Percentiles rank a stretch among this genome's conserved stretches.
Evolutionary conservation across 139 green algal genomes (phyloP).

Genomic region (Picochlorum sp.): DNA sequence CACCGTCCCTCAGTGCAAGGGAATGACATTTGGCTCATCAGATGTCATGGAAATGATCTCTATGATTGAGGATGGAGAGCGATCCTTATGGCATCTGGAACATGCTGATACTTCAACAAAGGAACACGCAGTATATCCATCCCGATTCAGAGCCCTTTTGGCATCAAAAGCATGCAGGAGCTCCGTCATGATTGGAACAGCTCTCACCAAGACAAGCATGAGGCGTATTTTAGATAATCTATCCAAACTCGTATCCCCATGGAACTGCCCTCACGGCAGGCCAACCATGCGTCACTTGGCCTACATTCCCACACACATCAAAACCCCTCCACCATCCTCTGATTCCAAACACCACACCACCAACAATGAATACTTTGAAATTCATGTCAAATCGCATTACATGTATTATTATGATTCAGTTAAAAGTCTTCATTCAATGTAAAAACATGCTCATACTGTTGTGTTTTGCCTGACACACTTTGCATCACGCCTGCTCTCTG

Average conservation of each 20-base stretch:
- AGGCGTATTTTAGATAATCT: conserved; percentile 59
- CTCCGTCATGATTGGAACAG: conserved; percentile 93
- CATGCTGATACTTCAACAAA: neutral
- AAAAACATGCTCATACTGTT: conserved; percentile 9
- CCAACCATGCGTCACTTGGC: conserved; percentile 93
- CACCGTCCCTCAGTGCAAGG: conserved; percentile 56
- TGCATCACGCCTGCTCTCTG: conserved; percentile 71
- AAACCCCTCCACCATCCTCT: too few relatives aligned
- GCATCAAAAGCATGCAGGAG: conserved; percentile 82
- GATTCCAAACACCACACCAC: too few relatives aligned
- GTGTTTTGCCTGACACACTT: conserved; percentile 10
- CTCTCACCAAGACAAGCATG: conserved; percentile 61
- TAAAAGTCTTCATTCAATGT: conserved; percentile 7
- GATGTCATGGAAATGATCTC: conserved; percentile 59
- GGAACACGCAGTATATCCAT: neutral
- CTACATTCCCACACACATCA: conserved; percentile 34
- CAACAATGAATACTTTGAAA: too few relatives aligned
- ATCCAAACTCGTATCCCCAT: conserved; percentile 67
- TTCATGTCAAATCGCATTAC: neutral
- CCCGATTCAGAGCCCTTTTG: conserved; percentile 78
- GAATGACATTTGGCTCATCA: conserved; percentile 44
- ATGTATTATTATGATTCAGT: neutral
- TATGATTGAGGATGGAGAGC: conserved; percentile 23
- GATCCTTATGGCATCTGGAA: neutral
- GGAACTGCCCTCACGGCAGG: conserved; percentile 95